These are phyloP conservation scores for Fusarium albidum DNA, from an alignment of 2,329 filamentous ascomycete species.

Conservation along the genomic window DNA sequence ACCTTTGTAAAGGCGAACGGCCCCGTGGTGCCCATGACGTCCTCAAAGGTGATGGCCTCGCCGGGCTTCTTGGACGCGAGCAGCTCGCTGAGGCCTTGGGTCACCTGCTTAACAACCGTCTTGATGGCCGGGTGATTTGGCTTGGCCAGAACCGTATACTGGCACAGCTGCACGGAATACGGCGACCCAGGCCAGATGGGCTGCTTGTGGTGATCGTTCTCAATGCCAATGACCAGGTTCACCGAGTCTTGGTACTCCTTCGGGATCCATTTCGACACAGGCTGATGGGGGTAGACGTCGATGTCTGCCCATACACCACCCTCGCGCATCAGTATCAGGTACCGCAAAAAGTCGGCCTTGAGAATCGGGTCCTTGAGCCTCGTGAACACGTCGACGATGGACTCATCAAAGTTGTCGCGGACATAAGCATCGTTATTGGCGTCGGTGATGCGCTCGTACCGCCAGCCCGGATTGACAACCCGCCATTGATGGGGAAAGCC, in stretches of 20 bases:
- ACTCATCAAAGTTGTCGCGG: slow-evolving; percentile 70
- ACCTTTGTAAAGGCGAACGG: slow-evolving; percentile 44
- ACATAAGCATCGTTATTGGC: slow-evolving; percentile 52
- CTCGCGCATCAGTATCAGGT: slow-evolving; percentile 69
- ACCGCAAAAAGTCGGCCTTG: slow-evolving; percentile 68
- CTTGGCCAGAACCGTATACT: slow-evolving; percentile 79
- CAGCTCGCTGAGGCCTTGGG: slow-evolving; percentile 44
- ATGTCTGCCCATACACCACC: slow-evolving; percentile 78
- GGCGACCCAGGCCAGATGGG: slow-evolving; percentile 61
- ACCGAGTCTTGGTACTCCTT: slow-evolving; percentile 57
- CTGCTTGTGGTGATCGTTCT: slow-evolving; percentile 63
- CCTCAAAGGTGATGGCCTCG: slow-evolving; percentile 35
- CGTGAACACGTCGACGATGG: slow-evolving; percentile 58
- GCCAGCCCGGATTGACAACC: slow-evolving; percentile 36
- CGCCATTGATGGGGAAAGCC: slow-evolving; percentile 41
- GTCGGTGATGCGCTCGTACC: slow-evolving; percentile 42
- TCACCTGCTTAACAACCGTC: slow-evolving; percentile 72
- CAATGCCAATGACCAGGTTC: slow-evolving; percentile 75
- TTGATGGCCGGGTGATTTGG: slow-evolving; percentile 73
- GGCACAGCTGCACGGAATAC: slow-evolving; percentile 78
- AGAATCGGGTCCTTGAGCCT: slow-evolving; percentile 59
- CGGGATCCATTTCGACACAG: slow-evolving; percentile 73
- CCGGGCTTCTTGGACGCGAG: slow-evolving; percentile 25
- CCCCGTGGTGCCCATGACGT: slow-evolving; percentile 44
- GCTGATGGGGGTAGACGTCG: slow-evolving; percentile 71